A percentile compares a stretch with the other conserved stretches of the same genome.
Conservation (phyloP, 73 alveolate species). For the Paramecium primaurelia region DNA sequence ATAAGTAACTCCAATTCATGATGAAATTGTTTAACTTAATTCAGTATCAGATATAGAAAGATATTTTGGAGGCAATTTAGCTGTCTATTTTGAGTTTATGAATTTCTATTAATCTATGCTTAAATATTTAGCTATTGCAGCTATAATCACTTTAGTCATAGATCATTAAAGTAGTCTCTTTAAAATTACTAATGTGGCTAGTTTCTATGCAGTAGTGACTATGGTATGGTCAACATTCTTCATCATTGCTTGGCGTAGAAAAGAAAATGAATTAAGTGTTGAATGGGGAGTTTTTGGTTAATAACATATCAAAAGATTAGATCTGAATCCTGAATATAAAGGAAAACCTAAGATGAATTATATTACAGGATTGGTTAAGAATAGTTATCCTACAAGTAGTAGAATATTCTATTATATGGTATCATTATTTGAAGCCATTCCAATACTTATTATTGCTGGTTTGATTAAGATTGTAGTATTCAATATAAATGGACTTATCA, state of each 20-base stretch:
- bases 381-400: conserved; percentile 64
- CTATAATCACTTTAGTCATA: conserved; percentile 43
- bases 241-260: conserved; percentile 74
- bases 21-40: neutral
- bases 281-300: conserved; percentile 69
- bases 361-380: conserved; percentile 65
- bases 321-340: conserved; percentile 71
- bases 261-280: conserved; percentile 65
- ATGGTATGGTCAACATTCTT: conserved; percentile 72
- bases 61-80: conserved; percentile 75
- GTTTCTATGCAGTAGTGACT: conserved; percentile 67
- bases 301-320: conserved; percentile 65
- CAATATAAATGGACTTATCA: conserved; percentile 68
- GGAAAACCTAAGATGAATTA: conserved; percentile 68
- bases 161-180: conserved; percentile 12
- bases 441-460: conserved; percentile 65
- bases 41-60: neutral
- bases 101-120: conserved; percentile 66
- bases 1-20: conserved; percentile 18
- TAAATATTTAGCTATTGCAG: conserved; percentile 60
- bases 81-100: conserved; percentile 73
- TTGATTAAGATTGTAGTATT: conserved; percentile 65
- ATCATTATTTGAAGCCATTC: conserved; percentile 56
- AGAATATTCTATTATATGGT: conserved; percentile 63
- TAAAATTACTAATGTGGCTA: conserved; percentile 54